Evolutionary conservation across 768 basidiomycete species (phyloP), one percentile per base, ranked within the genome.

Genomic region (Rhodocollybia butyracea): DNA sequence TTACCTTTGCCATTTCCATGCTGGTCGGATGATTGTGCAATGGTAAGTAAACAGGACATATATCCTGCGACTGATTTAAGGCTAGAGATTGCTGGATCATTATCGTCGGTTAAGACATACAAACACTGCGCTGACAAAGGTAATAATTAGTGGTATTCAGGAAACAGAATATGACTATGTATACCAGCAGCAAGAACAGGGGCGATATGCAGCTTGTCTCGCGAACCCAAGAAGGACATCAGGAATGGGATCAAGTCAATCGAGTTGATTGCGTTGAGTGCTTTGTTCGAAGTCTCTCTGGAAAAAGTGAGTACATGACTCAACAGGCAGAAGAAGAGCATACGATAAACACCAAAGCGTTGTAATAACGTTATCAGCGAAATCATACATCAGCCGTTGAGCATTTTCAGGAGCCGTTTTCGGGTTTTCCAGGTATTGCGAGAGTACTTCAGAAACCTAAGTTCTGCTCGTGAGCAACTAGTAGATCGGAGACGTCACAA

Each of bases 271-370:
- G 90, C 88, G 63, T 81, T 84, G 57, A 95, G 75, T 4, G 93
- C 92, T 74, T 96, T 96, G 70, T 94, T 92, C 51, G 93, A 94
- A 1, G 92, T 93, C 77, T 95, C 93, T 68, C 93, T 83, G 71
- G 63, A 21, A 13, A 61, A 66, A 58, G 69, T 74, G 65, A 70
- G 63, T 50, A 27, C 29, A 26, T 36, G 12, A 48, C 12, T 0
- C 5, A 47, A 15, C 24, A 34, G 2, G 8, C n/a, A 22, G 42
- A 12, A 17, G 2, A 41, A 31, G 11, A 17, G 84, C 91, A 82
- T 77, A 96, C 88, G 92, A 92, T 60, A 98, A 78, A 71, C 94
- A 95, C 95, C 95, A 97, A 24, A 98, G 69, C 15, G 89, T 83
- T 5, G 94, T 95, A 61, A 97, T 90, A 36, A 95, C 84, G 68